These are phyloP conservation scores for Epichloe sp. DNA, from an alignment of 2,329 filamentous ascomycete species.

Conservation along the genomic window DNA sequence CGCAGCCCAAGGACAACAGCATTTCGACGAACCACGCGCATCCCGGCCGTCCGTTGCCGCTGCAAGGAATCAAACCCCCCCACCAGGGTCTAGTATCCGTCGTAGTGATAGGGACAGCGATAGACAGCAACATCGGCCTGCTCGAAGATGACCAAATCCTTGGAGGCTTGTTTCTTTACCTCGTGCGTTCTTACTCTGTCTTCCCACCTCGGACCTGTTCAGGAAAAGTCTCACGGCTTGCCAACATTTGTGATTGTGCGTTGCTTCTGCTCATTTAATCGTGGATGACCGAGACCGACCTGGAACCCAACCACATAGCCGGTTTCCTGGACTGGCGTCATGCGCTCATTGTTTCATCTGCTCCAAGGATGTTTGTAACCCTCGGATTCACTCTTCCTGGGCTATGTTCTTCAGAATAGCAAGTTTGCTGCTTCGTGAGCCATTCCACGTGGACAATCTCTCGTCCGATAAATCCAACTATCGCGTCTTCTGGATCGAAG, in stretches of 20 bases:
- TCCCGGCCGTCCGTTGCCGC: constrained; percentile 24
- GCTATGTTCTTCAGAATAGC: constrained; percentile 14
- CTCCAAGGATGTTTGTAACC: constrained; percentile 12
- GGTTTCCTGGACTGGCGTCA: constrained; percentile 14
- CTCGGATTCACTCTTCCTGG: constrained; percentile 12
- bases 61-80: constrained; percentile 26
- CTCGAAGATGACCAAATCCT: constrained; percentile 18
- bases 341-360: constrained; percentile 11
- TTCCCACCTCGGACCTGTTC: neutral
- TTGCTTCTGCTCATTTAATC: constrained; percentile 14
- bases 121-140: constrained; percentile 27
- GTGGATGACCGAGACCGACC: constrained; percentile 15
- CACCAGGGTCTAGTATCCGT: constrained; percentile 23
- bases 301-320: constrained; percentile 13
- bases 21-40: constrained; percentile 37
- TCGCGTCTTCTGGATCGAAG: constrained; percentile 8
- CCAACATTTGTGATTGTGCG: constrained; percentile 13
- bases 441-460: constrained; percentile 14
- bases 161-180: constrained; percentile 2
- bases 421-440: constrained; percentile 17
- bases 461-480: constrained; percentile 10
- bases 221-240: neutral
- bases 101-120: constrained; percentile 30
- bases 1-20: constrained; percentile 32
- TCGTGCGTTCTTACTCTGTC: constrained; percentile 1